A percentile compares a stretch with the other conserved stretches of the same genome.
Conservation (phyloP, 352 stramenopile genomes). For the Pythium insidiosum region DNA sequence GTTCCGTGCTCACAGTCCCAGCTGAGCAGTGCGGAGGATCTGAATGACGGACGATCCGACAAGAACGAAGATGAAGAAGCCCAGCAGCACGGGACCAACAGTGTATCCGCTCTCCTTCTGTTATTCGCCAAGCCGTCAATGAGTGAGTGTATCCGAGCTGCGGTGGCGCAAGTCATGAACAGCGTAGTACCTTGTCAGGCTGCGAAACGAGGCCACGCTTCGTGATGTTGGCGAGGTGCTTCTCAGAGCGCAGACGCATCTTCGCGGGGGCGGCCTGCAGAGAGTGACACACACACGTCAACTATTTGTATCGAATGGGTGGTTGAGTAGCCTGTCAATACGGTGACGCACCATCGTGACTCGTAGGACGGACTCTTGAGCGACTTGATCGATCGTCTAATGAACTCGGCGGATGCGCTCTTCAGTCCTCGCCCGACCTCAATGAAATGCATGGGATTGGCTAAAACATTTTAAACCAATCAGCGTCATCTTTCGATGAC, state of each 20-base stretch:
- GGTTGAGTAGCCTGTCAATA: background rate
- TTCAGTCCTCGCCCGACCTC: too few species aligned
- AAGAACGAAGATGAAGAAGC: constrained; percentile 85
- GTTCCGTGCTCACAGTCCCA: constrained; percentile 58
- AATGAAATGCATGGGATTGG: too few species aligned
- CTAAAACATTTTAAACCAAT: too few species aligned
- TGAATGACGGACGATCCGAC: constrained; percentile 83
- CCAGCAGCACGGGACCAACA: constrained; percentile 68
- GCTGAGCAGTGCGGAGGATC: constrained; percentile 73
- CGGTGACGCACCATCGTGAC: constrained; percentile 18
- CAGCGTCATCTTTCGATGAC: too few species aligned
- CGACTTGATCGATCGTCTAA: too few species aligned
- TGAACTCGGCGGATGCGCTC: too few species aligned
- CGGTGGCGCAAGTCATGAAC: too few species aligned
- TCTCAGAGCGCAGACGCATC: constrained; percentile 81
- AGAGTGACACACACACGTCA: background rate
- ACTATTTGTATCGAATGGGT: too few species aligned
- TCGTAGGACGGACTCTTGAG: too few species aligned
- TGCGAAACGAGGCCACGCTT: constrained; percentile 78
- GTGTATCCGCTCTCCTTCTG: constrained; percentile 68
- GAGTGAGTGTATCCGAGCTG: too few species aligned
- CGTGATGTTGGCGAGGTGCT: constrained; percentile 84
- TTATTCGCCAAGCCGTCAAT: background rate
- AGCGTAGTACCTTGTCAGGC: constrained; percentile 74
- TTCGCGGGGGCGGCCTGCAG: constrained; percentile 58